phyloP scores from a whole-genome alignment of 148 eudicot species.

The Cornus florida region DNA sequence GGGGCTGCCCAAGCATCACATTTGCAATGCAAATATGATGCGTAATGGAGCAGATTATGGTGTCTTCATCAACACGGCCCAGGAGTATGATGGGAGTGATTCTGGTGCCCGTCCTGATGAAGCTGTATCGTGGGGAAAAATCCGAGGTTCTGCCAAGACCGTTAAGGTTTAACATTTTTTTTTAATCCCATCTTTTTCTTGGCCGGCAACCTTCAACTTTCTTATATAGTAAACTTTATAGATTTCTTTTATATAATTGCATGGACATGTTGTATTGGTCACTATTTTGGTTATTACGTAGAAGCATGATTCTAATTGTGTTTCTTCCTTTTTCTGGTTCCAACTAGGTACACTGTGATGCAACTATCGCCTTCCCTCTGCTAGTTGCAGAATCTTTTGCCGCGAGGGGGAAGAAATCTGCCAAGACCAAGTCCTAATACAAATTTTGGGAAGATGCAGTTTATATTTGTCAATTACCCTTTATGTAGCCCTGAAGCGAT shows the following conservation, averaged over 20 bases:
- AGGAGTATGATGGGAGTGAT: conserved; percentile 92
- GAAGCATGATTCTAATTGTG: background rate
- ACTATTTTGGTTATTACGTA: background rate
- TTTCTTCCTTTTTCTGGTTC: conserved; percentile 5
- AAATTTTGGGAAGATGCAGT: background rate
- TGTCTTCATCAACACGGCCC: conserved; percentile 89
- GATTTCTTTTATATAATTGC: background rate
- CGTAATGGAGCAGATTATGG: conserved; percentile 92
- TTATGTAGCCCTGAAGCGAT: background rate
- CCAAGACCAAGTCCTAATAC: background rate
- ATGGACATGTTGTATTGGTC: background rate
- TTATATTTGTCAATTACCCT: background rate
- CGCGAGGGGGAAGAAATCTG: conserved; percentile 27
- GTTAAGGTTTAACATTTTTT: conserved; percentile 49
- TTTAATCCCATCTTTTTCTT: background rate
- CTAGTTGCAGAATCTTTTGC: conserved; percentile 85
- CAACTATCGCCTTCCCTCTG: conserved; percentile 79
- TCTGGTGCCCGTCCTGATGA: conserved; percentile 95
- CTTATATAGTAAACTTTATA: background rate
- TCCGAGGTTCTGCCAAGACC: conserved; percentile 75
- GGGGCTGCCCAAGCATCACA: conserved; percentile 87
- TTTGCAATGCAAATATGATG: conserved; percentile 96
- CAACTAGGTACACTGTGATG: conserved; percentile 79
- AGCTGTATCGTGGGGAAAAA: conserved; percentile 96
- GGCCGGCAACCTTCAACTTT: background rate